These are phyloP conservation scores for Singerocomus rubriflavus DNA, from an alignment of 1,284 basidiomycete species.

Conservation along the genomic window DNA sequence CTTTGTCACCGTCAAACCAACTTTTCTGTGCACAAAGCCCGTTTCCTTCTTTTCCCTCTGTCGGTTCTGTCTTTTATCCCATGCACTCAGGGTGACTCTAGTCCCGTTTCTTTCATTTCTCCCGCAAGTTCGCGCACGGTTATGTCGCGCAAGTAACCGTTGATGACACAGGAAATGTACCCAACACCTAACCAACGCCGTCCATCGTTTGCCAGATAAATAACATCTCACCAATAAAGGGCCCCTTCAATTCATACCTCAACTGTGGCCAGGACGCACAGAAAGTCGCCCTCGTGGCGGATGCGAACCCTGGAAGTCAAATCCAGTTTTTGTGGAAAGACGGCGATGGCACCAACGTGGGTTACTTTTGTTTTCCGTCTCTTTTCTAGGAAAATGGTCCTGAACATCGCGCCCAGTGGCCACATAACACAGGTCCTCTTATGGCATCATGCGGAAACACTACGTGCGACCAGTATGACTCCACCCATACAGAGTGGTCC, in stretches of 20 bases:
- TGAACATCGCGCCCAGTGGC: slow-evolving; percentile 47
- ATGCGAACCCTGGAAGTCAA: slow-evolving; percentile 61
- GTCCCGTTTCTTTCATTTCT: slow-evolving; percentile 18
- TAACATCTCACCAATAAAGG: slow-evolving; percentile 59
- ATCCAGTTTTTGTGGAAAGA: slow-evolving; percentile 60
- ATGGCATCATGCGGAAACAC: slow-evolving; percentile 58
- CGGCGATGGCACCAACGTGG: slow-evolving; percentile 46
- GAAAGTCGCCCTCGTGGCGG: slow-evolving; percentile 49
- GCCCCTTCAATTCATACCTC: slow-evolving; percentile 52
- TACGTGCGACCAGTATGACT: slow-evolving; percentile 59
- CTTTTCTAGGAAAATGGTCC: not conserved
- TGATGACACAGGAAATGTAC: slow-evolving; percentile 55
- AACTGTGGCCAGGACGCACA: slow-evolving; percentile 63
- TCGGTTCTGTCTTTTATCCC: not conserved
- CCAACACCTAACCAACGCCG: slow-evolving; percentile 38
- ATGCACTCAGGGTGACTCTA: slow-evolving; percentile 22
- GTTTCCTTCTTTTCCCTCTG: not conserved
- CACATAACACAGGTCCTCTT: slow-evolving; percentile 68
- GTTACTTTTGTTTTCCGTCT: slow-evolving; percentile 22
- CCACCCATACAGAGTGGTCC: slow-evolving; percentile 63
- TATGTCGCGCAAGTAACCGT: slow-evolving; percentile 51
- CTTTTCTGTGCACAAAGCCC: not conserved
- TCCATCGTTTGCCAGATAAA: slow-evolving; percentile 62
- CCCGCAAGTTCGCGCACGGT: slow-evolving; percentile 53
- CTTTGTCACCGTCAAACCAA: slow-evolving; percentile 8